Base-by-base conservation (phyloP, 805 yeast genomes). In the Candida stauntonica region DNA sequence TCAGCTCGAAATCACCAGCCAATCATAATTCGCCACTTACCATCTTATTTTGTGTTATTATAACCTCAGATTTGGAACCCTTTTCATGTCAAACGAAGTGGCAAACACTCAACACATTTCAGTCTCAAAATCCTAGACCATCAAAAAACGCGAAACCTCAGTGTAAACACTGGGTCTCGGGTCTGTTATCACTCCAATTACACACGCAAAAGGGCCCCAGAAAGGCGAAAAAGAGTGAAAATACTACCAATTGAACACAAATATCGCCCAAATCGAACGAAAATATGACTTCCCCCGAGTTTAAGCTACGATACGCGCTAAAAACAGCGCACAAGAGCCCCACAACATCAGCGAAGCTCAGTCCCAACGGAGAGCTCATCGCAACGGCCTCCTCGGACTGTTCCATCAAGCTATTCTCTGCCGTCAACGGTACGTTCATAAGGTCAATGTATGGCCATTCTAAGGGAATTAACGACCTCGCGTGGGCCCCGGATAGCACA, bases 401-500 rank as follows among this genome's bases (percentile, higher is more conserved):
- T 34, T 67, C 78, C 3, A 71, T 85, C 30, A 70, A 72, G 26
- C 58, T 86, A 6, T 81, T 82, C 77, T 71, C 73, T 36, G 48
- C 71, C 5, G 54, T 58, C 3, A 57, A 48, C 13, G 73, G 72
- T 2, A 43, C 51, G 6, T 49, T 65, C 19, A 41, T 60, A 8
- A 47, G 65, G 19, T 55, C 64, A 2, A 45, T 65, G 3, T 43
- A 47, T 8, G 89, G 88, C 1, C 95, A 91, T 55, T 58, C 74
- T 2, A 68, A 61, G 19, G 93, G 95, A 1, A 67, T 91, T 3
- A 81, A 89, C 12, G 88, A 81, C 44, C 50, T 93, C 1, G 73
- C 76, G 26, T 91, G 88, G 78, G 76, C 89, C 1, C 89, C 91
- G 2, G 81, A 84, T 56, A 72, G 83, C 11, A 65, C 68, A 36